A percentile compares a stretch with the other conserved stretches of the same genome.
Conservation (phyloP, 352 stramenopile species). For the Aphanomyces cochlioides region DNA sequence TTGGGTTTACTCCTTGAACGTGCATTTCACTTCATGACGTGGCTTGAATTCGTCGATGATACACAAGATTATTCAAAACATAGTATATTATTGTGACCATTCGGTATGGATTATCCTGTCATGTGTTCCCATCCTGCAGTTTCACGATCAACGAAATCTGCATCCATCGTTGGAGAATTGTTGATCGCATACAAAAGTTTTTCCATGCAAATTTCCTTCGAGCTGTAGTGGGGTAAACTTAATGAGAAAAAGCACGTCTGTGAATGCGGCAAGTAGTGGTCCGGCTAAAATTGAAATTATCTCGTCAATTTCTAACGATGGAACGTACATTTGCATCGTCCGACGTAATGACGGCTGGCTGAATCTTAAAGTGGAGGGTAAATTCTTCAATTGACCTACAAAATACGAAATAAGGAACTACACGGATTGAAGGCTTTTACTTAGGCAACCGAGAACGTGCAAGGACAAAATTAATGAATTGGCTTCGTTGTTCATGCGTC, state of each 20-base stretch:
- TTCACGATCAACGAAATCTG: conserved; percentile 31
- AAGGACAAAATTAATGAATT: conserved; percentile 89
- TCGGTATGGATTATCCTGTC: neutral
- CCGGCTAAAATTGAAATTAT: conserved; percentile 19
- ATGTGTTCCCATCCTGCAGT: conserved; percentile 21
- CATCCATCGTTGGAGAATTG: conserved; percentile 40
- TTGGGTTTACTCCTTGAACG: too few species aligned
- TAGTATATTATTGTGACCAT: too few species aligned
- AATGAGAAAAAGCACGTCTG: conserved; percentile 48
- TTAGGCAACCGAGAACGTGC: conserved; percentile 75
- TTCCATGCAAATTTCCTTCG: conserved; percentile 38
- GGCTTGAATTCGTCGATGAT: too few species aligned
- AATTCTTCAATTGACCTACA: conserved; percentile 72
- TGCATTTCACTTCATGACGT: too few species aligned
- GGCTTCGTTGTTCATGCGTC: conserved; percentile 62
- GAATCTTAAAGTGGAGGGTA: conserved; percentile 43
- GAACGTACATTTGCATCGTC: conserved; percentile 22
- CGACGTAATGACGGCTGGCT: conserved; percentile 15
- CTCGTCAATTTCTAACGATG: neutral
- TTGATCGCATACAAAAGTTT: conserved; percentile 44
- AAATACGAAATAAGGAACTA: neutral
- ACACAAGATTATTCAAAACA: too few species aligned
- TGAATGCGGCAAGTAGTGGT: conserved; percentile 35
- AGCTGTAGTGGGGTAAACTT: conserved; percentile 37
- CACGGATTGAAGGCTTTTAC: neutral